Conservation (phyloP, 495 filamentous ascomycete species). For the Hyphodiscus hymeniophilus region DNA sequence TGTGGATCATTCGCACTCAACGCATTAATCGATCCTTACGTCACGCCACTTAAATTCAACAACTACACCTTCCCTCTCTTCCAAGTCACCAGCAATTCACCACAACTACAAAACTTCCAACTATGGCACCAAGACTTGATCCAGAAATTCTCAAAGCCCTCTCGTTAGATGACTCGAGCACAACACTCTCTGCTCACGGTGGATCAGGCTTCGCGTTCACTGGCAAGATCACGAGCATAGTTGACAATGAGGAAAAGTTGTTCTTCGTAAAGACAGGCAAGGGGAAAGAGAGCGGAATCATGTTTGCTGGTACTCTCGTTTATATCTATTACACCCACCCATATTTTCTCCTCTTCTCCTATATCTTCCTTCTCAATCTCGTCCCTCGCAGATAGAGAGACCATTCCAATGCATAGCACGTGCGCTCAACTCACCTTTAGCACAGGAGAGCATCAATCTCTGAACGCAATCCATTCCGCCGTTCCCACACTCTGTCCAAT, state of each 20-base stretch:
- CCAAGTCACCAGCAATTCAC: neutral
- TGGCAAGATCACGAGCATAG: slow-evolving; percentile 48
- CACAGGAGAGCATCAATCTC: slow-evolving; percentile 68
- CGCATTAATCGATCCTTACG: neutral
- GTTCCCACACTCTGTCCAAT: slow-evolving; percentile 69
- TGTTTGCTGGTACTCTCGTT: slow-evolving; percentile 57
- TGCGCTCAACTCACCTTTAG: slow-evolving; percentile 1
- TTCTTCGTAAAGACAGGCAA: slow-evolving; percentile 80
- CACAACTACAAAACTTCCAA: neutral
- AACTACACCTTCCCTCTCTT: neutral
- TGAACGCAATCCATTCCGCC: slow-evolving; percentile 66
- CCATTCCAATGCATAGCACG: neutral
- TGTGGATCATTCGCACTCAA: too few species aligned
- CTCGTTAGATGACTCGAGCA: slow-evolving; percentile 49
- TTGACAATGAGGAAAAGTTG: slow-evolving; percentile 43
- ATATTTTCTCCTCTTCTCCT: too few species aligned
- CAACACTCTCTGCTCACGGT: slow-evolving; percentile 55
- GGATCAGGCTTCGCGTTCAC: slow-evolving; percentile 70
- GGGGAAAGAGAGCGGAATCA: slow-evolving; percentile 54
- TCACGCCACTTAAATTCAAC: neutral
- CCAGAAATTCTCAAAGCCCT: slow-evolving; percentile 55
- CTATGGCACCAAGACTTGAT: slow-evolving; percentile 40
- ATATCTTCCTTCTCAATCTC: neutral
- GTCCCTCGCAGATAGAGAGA: neutral
- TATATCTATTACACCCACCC: too few species aligned